Percentiles rank a stretch among this genome's conserved stretches.
Evolutionary conservation across 352 stramenopile species (phyloP).

Genomic region (Phytopythium helicoides): DNA sequence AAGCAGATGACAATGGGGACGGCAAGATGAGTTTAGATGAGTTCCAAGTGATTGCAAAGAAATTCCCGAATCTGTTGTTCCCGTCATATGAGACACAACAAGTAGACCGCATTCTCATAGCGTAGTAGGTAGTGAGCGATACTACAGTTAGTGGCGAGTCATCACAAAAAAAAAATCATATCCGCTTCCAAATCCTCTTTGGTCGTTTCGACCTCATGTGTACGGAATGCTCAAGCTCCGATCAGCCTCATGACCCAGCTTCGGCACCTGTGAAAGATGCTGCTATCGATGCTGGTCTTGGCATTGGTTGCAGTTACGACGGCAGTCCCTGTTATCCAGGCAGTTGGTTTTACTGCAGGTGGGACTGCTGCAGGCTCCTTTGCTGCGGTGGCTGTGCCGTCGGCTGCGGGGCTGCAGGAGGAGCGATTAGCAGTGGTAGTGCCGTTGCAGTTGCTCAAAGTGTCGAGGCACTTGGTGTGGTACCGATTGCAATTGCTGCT

Average conservation of each 20-base stretch:
- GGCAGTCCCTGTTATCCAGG: constrained; percentile 8
- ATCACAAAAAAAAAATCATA: too few species aligned
- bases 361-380: constrained; percentile 30
- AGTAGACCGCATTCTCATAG: not conserved
- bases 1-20: constrained; percentile 81
- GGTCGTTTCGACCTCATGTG: too few species aligned
- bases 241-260: not conserved
- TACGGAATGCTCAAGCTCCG: not conserved
- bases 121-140: too few species aligned
- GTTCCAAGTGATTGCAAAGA: constrained; percentile 84
- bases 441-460: constrained; percentile 41
- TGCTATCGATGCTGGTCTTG: constrained; percentile 4
- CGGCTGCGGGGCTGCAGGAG: constrained; percentile 28
- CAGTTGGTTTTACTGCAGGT: constrained; percentile 28
- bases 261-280: not conserved
- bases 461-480: constrained; percentile 33
- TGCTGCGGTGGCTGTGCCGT: constrained; percentile 48
- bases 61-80: constrained; percentile 92
- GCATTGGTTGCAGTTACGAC: constrained; percentile 4
- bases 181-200: too few species aligned
- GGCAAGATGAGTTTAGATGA: constrained; percentile 79
- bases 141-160: too few species aligned
- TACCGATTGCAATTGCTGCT: not conserved
- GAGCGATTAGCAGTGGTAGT: constrained; percentile 26
- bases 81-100: constrained; percentile 41